Conservation (phyloP, 1,284 basidiomycete species). For the Bondarzewia mesenterica region DNA sequence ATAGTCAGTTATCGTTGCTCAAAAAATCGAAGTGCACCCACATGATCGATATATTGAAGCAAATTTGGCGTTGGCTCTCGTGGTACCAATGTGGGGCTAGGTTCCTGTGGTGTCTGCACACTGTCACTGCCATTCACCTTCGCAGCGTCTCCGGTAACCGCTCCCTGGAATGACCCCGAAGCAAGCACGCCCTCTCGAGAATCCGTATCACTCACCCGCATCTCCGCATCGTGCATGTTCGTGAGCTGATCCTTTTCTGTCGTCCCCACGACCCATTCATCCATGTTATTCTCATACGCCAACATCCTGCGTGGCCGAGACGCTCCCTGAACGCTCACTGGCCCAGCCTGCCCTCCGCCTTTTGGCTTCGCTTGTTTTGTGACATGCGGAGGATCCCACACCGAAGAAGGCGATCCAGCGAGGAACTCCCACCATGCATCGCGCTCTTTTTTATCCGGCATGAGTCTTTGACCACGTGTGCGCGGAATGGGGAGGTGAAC, state of each 20-base stretch:
- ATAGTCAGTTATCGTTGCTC: background rate
- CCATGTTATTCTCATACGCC: background rate
- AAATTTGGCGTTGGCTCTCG: constrained; percentile 51
- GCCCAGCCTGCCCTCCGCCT: background rate
- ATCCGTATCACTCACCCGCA: background rate
- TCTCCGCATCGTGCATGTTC: background rate
- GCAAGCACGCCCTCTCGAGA: background rate
- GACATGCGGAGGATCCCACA: constrained; percentile 53
- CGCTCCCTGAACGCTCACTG: background rate
- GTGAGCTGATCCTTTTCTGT: constrained; percentile 1
- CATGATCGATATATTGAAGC: constrained; percentile 56
- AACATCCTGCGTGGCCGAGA: background rate
- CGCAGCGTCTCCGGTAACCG: constrained; percentile 30
- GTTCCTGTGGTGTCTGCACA: background rate
- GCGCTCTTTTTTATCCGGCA: constrained; percentile 64
- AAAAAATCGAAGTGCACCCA: constrained; percentile 25
- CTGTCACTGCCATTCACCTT: background rate
- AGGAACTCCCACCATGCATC: constrained; percentile 76
- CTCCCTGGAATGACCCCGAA: constrained; percentile 14
- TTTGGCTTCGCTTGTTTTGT: constrained; percentile 21
- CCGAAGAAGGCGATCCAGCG: constrained; percentile 53
- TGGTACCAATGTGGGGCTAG: constrained; percentile 12
- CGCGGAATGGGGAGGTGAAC: constrained; percentile 26
- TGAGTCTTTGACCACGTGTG: constrained; percentile 24
- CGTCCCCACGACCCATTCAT: background rate